Evolutionary conservation across 805 yeast genomes (phyloP), one percentile per base, ranked within the genome.

Genomic region (Wickerhamomyces chaumierensis): DNA sequence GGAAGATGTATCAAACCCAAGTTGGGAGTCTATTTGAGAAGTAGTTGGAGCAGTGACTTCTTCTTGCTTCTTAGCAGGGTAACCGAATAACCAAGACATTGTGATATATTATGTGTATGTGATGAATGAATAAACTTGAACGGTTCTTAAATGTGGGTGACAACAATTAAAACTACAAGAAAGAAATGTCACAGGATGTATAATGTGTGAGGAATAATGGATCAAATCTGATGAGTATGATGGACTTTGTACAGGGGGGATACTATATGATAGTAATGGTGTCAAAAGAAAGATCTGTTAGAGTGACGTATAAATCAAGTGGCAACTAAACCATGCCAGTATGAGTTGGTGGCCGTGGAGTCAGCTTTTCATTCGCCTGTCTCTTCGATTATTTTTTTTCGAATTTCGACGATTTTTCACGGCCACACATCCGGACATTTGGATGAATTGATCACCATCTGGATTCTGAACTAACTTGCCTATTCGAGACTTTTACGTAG

Each of bases 1-100:
- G 45, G 75, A 68, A 33, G 69, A 56, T 19, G 86, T 80, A 55
- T 81, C 86, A 55, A 80, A 78, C 18, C 84, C 83, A 13, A 62
- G 47, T 29, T 43, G 45, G 23, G 48, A 42, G 33, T 50, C 55
- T 29, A 46, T 46, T 9, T 43, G 39, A 1, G 42, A 36, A 3
- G 23, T 21, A 15, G 37, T 35, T 33, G 42, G 32, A 6, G 18
- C 8, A 3, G 47, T 31, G 44, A 44, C 46, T 28, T 51, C 36
- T 35, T 51, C 48, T 18, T 52, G 47, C 41, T 45, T 48, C 44
- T 50, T 48, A 15, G 56, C 43, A 19, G 51, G 42, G 18, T 25
- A 25, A 14, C 58, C 56, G 32, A 53, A 53, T 34, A 53, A 42
- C 58, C 58, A 53, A 39, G 58, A 53, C 58, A 52, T 53, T 35